Conservation (phyloP, 2,329 filamentous ascomycete species). For the Niveomyces coronatus region DNA sequence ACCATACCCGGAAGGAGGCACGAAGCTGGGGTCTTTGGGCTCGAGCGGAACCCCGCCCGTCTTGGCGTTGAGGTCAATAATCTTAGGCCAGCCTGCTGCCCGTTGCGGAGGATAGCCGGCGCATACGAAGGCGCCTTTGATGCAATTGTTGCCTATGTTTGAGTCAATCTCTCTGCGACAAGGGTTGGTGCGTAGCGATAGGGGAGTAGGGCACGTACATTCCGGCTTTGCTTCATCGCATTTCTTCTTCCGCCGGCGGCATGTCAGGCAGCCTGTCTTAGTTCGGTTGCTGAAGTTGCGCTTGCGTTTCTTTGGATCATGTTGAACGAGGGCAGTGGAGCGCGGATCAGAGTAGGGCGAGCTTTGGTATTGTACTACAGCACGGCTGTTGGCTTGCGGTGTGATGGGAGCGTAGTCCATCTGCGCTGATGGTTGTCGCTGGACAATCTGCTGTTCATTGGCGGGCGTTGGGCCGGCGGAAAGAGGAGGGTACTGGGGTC, state of each 20-base stretch:
- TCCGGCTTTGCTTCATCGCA: slow-evolving; percentile 90
- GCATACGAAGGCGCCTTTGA: slow-evolving; percentile 81
- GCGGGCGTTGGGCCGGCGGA: slow-evolving; percentile 22
- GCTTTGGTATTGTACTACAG: slow-evolving; percentile 27
- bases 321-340: slow-evolving; percentile 40
- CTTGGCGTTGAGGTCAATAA: slow-evolving; percentile 58
- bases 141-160: slow-evolving; percentile 69
- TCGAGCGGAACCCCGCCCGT: slow-evolving; percentile 64
- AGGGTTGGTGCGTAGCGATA: not conserved
- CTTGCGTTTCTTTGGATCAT: slow-evolving; percentile 59
- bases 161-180: slow-evolving; percentile 6
- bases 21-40: slow-evolving; percentile 64
- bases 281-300: slow-evolving; percentile 88
- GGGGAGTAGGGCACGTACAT: slow-evolving; percentile 50
- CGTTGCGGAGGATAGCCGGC: slow-evolving; percentile 81
- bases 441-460: slow-evolving; percentile 3
- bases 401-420: slow-evolving; percentile 32
- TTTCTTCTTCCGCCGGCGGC: slow-evolving; percentile 89
- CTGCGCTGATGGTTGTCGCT: slow-evolving; percentile 38
- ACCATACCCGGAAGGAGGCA: slow-evolving; percentile 51
- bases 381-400: slow-evolving; percentile 32
- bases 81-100: slow-evolving; percentile 63
- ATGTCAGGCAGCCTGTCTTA: slow-evolving; percentile 92
- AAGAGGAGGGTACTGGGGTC: slow-evolving; percentile 26
- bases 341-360: slow-evolving; percentile 36